A percentile compares a stretch with the other conserved stretches of the same genome.
These are phyloP conservation scores for Calonectria honghensis DNA, from an alignment of 2,329 filamentous ascomycete species.

Conservation along the genomic window DNA sequence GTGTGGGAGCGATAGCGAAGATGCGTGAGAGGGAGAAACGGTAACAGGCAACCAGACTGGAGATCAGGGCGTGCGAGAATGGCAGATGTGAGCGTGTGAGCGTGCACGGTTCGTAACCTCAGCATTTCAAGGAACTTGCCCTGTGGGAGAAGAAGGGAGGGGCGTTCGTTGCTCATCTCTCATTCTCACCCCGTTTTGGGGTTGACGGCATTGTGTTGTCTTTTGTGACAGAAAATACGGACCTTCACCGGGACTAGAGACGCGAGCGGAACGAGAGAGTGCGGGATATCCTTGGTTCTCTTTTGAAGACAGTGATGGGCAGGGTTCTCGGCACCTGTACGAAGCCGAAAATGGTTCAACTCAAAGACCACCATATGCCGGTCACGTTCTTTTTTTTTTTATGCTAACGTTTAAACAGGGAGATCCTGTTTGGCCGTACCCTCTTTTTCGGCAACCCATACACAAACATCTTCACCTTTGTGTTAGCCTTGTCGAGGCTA, in stretches of 20 bases:
- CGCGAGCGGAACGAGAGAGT: conserved; percentile 33
- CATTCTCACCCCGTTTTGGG: neutral
- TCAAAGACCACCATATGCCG: neutral
- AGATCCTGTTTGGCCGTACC: neutral
- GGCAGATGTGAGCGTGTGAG: neutral
- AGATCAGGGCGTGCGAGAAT: neutral
- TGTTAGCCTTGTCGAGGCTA: neutral
- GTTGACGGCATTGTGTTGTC: neutral
- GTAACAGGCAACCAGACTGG: neutral
- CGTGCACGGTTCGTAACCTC: neutral
- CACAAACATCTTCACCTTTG: neutral
- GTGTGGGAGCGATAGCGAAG: conserved; percentile 21
- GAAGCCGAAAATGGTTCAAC: conserved; percentile 37
- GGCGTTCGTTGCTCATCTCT: conserved; percentile 1
- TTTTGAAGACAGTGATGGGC: conserved; percentile 10
- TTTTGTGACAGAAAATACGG: conserved; percentile 38
- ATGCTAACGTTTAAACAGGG: neutral
- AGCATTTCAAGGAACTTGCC: neutral
- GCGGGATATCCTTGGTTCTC: conserved; percentile 44
- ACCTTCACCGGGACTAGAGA: conserved; percentile 44
- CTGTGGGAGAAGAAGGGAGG: neutral
- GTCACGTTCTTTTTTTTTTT: neutral
- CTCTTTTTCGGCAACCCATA: neutral
- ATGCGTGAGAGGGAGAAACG: neutral
- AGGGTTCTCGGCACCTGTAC: conserved; percentile 36